Base-by-base conservation (phyloP, 2,329 filamentous ascomycete species). In the Drechslerella stenobrocha region DNA sequence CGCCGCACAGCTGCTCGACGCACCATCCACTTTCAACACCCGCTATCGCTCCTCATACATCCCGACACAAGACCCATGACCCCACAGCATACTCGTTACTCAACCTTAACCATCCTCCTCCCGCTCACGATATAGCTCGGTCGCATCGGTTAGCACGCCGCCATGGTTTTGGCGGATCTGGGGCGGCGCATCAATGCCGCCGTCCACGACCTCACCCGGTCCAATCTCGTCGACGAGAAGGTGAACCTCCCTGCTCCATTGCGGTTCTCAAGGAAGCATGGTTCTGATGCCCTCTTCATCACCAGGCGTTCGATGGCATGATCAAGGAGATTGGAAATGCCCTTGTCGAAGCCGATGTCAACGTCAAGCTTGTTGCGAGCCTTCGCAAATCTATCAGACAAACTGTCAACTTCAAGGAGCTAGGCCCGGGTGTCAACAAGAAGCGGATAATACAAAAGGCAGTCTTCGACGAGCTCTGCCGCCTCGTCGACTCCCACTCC, bases 101-200 rank as follows among this genome's bases (percentile, higher is more conserved):
- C 42, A 28, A n/a, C 18, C 22, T 9, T 24, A 20, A n/a, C 22
- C 5, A 50, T 26, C 8, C 5, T n/a, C 7, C 23, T 44, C 45
- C 2, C 7, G 45, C 9, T 2, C 11, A 18, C 24, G 3, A 23
- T 28, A 15, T 28, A 24, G 4, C 32, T 32, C 42, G 32, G 22
- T n/a, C 20, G n/a, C 20, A 20, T 4, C 8, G n/a, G 9, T n/a
- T 26, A 28, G 15, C 42, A 37, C 34, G 26, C 20, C 42, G 37
- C 53, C 28, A 98, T 98, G 93, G 93, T 98, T 83, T 88, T 98
- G 76, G 91, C 96, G 85, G 93, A 98, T 83, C 84, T 98, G 66
- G 93, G 93, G 74, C 90, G 92, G 82, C 93, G 93, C 80, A 97
- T 98, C 78, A 97, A 96, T 80, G 85, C 90, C 81, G 93, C 93